Evolutionary conservation across 208 protist species (phyloP).

Genomic region (Naegleria lovaniensis): DNA sequence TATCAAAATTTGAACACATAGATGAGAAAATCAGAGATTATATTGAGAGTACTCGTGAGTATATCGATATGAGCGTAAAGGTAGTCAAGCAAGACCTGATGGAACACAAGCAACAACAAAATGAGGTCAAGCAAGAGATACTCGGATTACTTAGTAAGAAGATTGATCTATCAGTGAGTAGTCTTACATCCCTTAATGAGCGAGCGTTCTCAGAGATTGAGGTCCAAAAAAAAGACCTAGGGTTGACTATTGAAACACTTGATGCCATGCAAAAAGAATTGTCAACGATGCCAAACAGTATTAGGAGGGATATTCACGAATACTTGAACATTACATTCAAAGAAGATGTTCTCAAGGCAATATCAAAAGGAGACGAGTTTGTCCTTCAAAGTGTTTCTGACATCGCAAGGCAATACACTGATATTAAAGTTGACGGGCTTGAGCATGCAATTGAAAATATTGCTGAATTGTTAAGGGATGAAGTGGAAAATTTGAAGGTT

Average conservation of each 20-base stretch:
- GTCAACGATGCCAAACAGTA: not conserved
- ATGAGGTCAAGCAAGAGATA: not conserved
- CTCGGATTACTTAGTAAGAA: not conserved
- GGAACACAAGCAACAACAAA: not conserved
- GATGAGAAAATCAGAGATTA: not conserved
- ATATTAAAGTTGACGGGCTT: not conserved
- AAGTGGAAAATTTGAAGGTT: not conserved
- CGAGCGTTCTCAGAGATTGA: not conserved
- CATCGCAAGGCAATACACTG: not conserved
- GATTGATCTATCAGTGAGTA: not conserved
- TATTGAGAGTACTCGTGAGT: not conserved
- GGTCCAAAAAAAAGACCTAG: not conserved
- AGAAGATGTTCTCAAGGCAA: not conserved
- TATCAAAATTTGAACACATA: not conserved
- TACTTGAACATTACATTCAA: not conserved
- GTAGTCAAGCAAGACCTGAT: not conserved
- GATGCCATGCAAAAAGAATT: not conserved
- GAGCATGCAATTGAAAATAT: not conserved
- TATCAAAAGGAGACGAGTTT: not conserved
- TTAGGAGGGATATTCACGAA: not conserved
- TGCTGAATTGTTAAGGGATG: not conserved
- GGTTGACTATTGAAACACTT: not conserved
- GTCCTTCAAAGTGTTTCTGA: not conserved
- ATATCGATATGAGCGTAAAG: not conserved
- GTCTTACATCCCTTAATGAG: not conserved